Percentiles rank a stretch among this genome's conserved stretches.
Evolutionary conservation across 148 eudicot species (phyloP).

Genomic region (Selenicereus undatus): DNA sequence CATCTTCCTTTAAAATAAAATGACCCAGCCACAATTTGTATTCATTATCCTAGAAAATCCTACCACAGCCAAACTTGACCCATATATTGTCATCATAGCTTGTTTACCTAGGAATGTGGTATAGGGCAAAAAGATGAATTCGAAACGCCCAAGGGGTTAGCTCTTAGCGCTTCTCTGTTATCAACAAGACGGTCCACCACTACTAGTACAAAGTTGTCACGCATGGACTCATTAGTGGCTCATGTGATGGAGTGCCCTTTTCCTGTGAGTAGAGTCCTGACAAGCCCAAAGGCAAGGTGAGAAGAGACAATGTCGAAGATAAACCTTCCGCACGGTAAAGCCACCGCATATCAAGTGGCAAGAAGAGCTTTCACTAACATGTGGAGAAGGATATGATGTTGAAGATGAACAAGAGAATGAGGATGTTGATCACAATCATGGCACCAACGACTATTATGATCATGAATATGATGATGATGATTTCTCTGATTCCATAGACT

Average conservation of each 20-base stretch:
- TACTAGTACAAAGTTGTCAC: neutral
- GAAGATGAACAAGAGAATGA: neutral
- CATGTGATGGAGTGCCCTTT: constrained; percentile 53
- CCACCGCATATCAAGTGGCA: constrained; percentile 48
- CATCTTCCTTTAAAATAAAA: constrained; percentile 14
- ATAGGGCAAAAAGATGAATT: too few relatives aligned
- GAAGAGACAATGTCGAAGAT: neutral
- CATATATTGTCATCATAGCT: neutral
- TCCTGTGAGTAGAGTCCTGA: constrained; percentile 74
- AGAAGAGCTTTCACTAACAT: neutral
- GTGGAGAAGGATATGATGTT: neutral
- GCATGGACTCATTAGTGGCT: constrained; percentile 21
- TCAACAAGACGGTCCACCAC: constrained; percentile 43
- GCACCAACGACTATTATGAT: constrained; percentile 1
- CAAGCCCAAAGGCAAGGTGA: constrained; percentile 43
- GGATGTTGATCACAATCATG: neutral
- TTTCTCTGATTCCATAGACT: constrained; percentile 55
- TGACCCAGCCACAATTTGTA: neutral
- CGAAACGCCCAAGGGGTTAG: constrained; percentile 38
- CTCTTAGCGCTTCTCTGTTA: constrained; percentile 53
- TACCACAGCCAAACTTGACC: neutral
- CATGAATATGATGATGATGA: constrained; percentile 9
- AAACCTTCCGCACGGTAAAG: constrained; percentile 47
- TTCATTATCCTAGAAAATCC: neutral
- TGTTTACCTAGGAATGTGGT: neutral